Conservation (phyloP, 352 stramenopile species). For the Thraustotheca clavata region DNA sequence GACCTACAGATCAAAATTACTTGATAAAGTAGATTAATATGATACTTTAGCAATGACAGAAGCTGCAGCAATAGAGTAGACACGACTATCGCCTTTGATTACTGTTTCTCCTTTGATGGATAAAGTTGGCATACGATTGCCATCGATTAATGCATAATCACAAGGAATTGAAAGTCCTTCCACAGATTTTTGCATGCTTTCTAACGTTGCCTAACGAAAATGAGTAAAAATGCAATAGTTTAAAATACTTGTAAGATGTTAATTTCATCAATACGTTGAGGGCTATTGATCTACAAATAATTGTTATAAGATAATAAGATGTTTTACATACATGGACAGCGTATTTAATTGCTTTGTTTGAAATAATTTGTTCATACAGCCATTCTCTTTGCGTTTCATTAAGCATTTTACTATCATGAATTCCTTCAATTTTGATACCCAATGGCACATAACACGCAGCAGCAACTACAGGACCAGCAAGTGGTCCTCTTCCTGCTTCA, state of each 20-base stretch:
- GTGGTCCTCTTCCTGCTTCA: constrained; percentile 92
- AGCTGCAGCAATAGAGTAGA: constrained; percentile 96
- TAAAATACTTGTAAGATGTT: constrained; percentile 94
- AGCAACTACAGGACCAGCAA: constrained; percentile 87
- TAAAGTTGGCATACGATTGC: constrained; percentile 91
- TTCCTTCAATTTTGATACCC: constrained; percentile 74
- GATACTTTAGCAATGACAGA: constrained; percentile 94
- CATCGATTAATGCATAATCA: constrained; percentile 93
- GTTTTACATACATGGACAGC: constrained; percentile 52
- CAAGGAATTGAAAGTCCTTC: constrained; percentile 37
- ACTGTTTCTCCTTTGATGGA: constrained; percentile 80
- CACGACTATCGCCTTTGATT: constrained; percentile 92
- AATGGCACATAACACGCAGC: constrained; percentile 60
- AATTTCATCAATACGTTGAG: constrained; percentile 94
- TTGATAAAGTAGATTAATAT: neutral
- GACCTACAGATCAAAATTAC: constrained; percentile 39
- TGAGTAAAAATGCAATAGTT: too few species aligned
- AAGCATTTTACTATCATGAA: constrained; percentile 95
- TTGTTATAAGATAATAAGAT: neutral
- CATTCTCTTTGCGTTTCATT: constrained; percentile 89
- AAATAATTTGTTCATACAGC: constrained; percentile 84
- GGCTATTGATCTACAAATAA: constrained; percentile 33
- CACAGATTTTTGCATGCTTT: constrained; percentile 91
- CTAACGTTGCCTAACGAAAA: constrained; percentile 73
- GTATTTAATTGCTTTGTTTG: constrained; percentile 73